Percentiles rank a stretch among this genome's conserved stretches.
phyloP scores from a whole-genome alignment of 306 rosid genomes.

The Glycine latifolia region DNA sequence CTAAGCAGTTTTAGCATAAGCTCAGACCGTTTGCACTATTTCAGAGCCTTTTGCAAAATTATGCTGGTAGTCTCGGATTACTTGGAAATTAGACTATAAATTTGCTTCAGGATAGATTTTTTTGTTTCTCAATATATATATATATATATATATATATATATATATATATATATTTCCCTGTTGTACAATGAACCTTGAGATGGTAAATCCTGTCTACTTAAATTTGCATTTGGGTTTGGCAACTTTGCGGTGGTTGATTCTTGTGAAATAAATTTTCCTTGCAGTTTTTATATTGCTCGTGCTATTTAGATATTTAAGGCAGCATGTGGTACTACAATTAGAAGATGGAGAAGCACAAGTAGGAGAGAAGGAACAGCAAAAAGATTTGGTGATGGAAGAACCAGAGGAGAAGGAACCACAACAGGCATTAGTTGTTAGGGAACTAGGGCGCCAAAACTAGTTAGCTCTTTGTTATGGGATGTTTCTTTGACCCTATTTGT shows the following conservation, averaged over 20 bases:
- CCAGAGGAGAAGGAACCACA: conserved; percentile 46
- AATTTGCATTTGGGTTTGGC: not conserved
- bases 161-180: conserved; percentile 5
- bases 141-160: no score
- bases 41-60: not conserved
- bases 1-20: not conserved
- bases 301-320: conserved; percentile 64
- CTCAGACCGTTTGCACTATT: not conserved
- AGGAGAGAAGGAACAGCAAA: conserved; percentile 51
- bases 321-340: conserved; percentile 52
- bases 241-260: conserved; percentile 33
- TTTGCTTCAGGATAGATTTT: not conserved
- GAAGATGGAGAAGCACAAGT: conserved; percentile 57
- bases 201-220: not conserved
- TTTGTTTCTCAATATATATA: not conserved
- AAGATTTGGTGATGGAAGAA: conserved; percentile 50
- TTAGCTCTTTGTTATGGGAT: not conserved
- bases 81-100: no score
- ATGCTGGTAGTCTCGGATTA: not conserved
- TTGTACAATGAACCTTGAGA: not conserved
- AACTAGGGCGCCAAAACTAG: conserved; percentile 31
- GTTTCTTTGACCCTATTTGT: not conserved
- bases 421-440: conserved; percentile 44
- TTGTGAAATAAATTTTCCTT: conserved; percentile 23
- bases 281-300: conserved; percentile 87